Base-by-base conservation (phyloP, 176 grass and related monocot genomes). In the Neostapfia colusana region DNA sequence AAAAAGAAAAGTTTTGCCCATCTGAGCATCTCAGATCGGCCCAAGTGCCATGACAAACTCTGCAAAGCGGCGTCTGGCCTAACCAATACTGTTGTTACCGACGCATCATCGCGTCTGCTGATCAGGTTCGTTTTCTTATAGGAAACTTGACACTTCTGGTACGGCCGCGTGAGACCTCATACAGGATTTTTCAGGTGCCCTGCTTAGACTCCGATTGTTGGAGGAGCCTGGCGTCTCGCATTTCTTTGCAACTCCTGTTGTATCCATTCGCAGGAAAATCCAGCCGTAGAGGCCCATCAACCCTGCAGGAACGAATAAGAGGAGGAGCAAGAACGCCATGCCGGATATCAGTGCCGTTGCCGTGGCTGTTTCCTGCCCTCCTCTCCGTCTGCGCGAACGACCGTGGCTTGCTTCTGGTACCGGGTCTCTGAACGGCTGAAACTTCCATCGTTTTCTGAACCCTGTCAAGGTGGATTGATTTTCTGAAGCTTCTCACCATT, bases 331-430 rank as follows among this genome's bases (percentile, higher is more conserved):
- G n/a, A n/a, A n/a, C n/a, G 65, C 27, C 50, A 57, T 69, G 77
- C 64, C 10, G 38, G 36, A n/a, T 20, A 75, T 59, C 1, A 59
- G 56, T 13, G 37, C 64, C 4, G 46, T 65, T 13, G 37, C 64
- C 4, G 46, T 65, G 37, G 62, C 54, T 18, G 45, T 74, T 74
- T 41, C 70, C 9, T 11, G 6, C 25, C 67, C 80, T 65, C 50
- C 77, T 57, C 17, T 16, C 2, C 41, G 35, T 60, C 26, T 16
- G 8, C 27, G 8, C 31, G 58, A 14, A 63, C 25, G n/a, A n/a
- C n/a, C n/a, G 17, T 26, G 13, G 51, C 18, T 10, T 24, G 67
- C 67, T 31, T 26, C 40, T 16, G 21, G 20, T 20, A 44, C 38
- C 25, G 0, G 37, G 31, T 31, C 31, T 31, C 31, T 31, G 31